phyloP scores from a whole-genome alignment of 163 green algal genomes.

The Volvox carteri region DNA sequence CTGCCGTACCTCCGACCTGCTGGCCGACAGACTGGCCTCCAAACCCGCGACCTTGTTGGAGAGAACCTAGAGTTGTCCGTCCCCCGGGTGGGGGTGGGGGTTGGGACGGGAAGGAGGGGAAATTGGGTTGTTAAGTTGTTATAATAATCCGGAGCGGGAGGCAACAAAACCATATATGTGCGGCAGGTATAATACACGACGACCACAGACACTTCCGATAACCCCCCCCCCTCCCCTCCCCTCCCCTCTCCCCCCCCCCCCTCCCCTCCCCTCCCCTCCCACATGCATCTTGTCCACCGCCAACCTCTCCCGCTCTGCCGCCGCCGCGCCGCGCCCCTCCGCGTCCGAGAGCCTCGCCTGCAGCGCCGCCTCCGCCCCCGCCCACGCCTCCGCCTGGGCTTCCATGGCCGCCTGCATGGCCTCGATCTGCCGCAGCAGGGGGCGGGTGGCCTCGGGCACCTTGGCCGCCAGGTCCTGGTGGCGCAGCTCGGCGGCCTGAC shows the following conservation, averaged over 20 bases:
- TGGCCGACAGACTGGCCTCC: constrained; percentile 64
- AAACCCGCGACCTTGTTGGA: constrained; percentile 45
- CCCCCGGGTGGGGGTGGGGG: background rate
- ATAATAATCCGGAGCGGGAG: too few species aligned
- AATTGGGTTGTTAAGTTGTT: background rate
- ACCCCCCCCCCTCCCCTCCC: background rate
- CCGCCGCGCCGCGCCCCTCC: constrained; percentile 71
- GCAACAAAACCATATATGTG: too few species aligned
- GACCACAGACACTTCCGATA: too few species aligned
- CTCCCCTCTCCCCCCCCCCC: background rate
- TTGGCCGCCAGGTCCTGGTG: constrained; percentile 90
- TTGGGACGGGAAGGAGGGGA: background rate
- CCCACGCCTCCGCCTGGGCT: constrained; percentile 83
- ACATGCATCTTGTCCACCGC: constrained; percentile 65
- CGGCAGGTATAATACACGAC: too few species aligned
- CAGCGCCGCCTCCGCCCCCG: constrained; percentile 81
- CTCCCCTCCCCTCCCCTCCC: background rate
- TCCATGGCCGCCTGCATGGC: constrained; percentile 78
- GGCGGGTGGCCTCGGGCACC: constrained; percentile 92
- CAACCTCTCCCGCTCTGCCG: constrained; percentile 65
- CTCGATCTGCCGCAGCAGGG: constrained; percentile 95
- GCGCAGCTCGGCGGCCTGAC: constrained; percentile 87
- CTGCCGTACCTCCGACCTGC: constrained; percentile 61
- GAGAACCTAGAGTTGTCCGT: constrained; percentile 20
- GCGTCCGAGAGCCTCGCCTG: constrained; percentile 67